Evolutionary conservation across 1,139 yeast species (phyloP), one percentile per base, ranked within the genome.

Genomic region (Candida dubliniensis): DNA sequence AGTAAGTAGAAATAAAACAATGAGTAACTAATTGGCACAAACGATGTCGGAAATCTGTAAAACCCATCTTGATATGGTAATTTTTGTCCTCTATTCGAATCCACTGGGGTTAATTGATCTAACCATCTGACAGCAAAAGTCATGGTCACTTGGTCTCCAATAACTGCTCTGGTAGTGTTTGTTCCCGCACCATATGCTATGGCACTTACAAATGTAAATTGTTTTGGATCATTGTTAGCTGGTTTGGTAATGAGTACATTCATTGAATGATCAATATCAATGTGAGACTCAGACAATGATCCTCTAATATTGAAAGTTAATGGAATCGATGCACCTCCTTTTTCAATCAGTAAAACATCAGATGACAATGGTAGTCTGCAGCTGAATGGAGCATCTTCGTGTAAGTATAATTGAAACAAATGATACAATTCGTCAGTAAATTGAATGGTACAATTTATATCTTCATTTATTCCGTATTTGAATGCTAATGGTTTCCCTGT

Each of bases 371-470:
- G 85, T 24, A 84, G 55, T 46, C 87, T 70, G 61, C 95, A 86
- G 46, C 87, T 77, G 57, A 82, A 81, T 25, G 95, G 95, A 3
- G 77, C 83, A 60, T 86, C 95, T 60, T 84, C 87, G 59, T 86
- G 95, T 44, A 86, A 70, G 57, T 85, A 84, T 42, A 85, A 67
- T 63, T 86, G 93, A 60, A 86, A 84, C 47, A 85, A 62, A 56
- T 86, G 95, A 58, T 77, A 86, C 41, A 80, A 60, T 53, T 82
- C 86, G 59, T 86, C 93, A n/a, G 78, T 71, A 43, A 86, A 72
- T 8, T 67, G 67, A 36, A 86, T 69, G 1, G 91, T 81, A 59
- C 95, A 86, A 51, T 78, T 77, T 45, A 77, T 47, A 43, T 77
- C 78, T 50, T 76, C 81, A 50, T 74, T 77, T 2, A 66, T 62